Base-by-base conservation (phyloP, 2,329 filamentous ascomycete genomes). In the Fusarium sp. region DNA sequence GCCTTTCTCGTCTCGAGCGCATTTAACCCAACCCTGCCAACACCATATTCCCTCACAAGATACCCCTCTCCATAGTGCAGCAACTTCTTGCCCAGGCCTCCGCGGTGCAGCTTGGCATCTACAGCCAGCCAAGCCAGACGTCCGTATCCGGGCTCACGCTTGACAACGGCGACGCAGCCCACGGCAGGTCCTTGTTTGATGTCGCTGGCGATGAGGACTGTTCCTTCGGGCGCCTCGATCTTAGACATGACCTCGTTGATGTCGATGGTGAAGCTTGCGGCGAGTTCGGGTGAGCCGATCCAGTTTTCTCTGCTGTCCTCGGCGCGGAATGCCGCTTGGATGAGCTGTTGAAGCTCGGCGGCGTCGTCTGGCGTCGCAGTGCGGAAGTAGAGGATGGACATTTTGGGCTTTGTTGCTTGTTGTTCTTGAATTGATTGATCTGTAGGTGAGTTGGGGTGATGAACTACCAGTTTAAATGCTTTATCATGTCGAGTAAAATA, bases 191-290 rank as follows among this genome's bases (percentile, higher is more conserved):
- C 28, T 11, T 42, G n/a, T 2, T 44, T 12, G 12, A 51, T 7
- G 47, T 62, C 53, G 3, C 59, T 67, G 26, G 71, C 74, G 26
- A 76, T 68, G 4, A 79, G 48, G n/a, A 75, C 68, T 1, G 52
- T 71, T 8, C 67, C 65, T 15, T 76, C 65, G 0, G 71, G 65
- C 0, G 64, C 65, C 12, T 46, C 41, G 44, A 80, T 77, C 5
- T 78, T 84, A 10, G 89, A 85, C 0, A 86, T 86, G 19, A 82
- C 74, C 71, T 90, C 86, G 55, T 88, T 85, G 69, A 91, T 89
- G 45, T 83, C 82, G 3, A 90, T 89, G 3, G 85, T 89, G 76
- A 91, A 92, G 45, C 82, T 87, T 10, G 89, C 91, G 40, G 85
- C 90, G 7, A 93, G 82, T 85, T 70, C 71, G 31, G 73, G 66